Evolutionary conservation across 1,284 basidiomycete species (phyloP).

Genomic region (Ceratorhiza oryzae-sativae): DNA sequence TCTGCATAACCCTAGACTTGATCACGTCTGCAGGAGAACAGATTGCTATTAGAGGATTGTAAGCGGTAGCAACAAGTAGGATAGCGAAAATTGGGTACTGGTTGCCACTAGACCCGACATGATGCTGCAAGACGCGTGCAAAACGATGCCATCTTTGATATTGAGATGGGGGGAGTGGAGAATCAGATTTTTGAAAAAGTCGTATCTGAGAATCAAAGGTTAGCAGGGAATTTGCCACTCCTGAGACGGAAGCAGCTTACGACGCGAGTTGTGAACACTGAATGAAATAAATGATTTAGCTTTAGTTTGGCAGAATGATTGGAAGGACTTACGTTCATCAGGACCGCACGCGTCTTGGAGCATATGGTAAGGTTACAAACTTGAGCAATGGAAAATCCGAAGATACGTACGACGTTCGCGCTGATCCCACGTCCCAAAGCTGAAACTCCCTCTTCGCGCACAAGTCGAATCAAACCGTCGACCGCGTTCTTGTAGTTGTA

Average conservation of each 20-base stretch:
- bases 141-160: constrained; percentile 54
- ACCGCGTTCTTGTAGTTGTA: constrained; percentile 52
- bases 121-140: constrained; percentile 57
- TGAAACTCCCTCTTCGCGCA: constrained; percentile 54
- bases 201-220: constrained; percentile 49
- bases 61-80: constrained; percentile 42
- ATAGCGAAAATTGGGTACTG: constrained; percentile 46
- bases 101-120: constrained; percentile 60
- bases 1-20: constrained; percentile 57
- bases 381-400: not conserved
- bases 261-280: constrained; percentile 54
- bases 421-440: constrained; percentile 55
- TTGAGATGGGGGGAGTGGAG: constrained; percentile 47
- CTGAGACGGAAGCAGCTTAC: constrained; percentile 36
- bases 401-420: constrained; percentile 56
- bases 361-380: not conserved
- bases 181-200: constrained; percentile 58
- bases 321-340: constrained; percentile 55
- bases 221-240: not conserved
- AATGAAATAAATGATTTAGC: constrained; percentile 1
- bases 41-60: constrained; percentile 45
- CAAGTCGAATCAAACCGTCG: constrained; percentile 55
- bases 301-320: not conserved
- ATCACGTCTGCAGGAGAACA: constrained; percentile 57
- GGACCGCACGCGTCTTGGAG: constrained; percentile 53